Conservation (phyloP, 2,329 filamentous ascomycete species). For the Colletotrichum melonis region DNA sequence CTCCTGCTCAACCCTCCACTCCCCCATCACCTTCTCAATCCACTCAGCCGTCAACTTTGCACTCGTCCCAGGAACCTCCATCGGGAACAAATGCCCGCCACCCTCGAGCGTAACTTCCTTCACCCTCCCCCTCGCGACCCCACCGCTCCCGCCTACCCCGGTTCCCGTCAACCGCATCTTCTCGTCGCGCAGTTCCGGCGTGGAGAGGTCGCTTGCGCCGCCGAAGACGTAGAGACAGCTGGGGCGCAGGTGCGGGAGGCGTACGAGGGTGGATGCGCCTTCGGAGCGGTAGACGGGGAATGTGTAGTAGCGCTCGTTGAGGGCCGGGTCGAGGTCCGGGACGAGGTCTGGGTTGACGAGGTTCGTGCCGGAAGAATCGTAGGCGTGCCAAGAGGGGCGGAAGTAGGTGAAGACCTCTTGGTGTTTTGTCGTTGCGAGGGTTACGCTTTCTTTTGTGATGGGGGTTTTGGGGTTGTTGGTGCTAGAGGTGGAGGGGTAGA, state of each 20-base stretch:
- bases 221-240: constrained; percentile 79
- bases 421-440: constrained; percentile 84
- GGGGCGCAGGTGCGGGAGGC: constrained; percentile 71
- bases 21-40: constrained; percentile 65
- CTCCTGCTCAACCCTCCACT: constrained; percentile 68
- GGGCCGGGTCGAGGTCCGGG: constrained; percentile 57
- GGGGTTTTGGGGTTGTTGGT: constrained; percentile 36
- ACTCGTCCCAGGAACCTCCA: constrained; percentile 78
- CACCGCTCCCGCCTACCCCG: constrained; percentile 76
- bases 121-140: constrained; percentile 73
- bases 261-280: constrained; percentile 63
- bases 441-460: constrained; percentile 61
- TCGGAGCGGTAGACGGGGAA: constrained; percentile 78
- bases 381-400: constrained; percentile 66
- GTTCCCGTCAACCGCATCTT: constrained; percentile 74
- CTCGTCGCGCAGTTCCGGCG: constrained; percentile 56
- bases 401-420: constrained; percentile 88
- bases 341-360: constrained; percentile 53
- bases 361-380: constrained; percentile 48
- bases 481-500: constrained; percentile 58
- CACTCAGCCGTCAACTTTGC: constrained; percentile 70
- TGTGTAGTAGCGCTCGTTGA: constrained; percentile 47
- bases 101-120: constrained; percentile 71
- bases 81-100: constrained; percentile 83
- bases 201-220: constrained; percentile 66